These are phyloP conservation scores for Hericium alpestre DNA, from an alignment of 768 basidiomycete species.

Conservation along the genomic window DNA sequence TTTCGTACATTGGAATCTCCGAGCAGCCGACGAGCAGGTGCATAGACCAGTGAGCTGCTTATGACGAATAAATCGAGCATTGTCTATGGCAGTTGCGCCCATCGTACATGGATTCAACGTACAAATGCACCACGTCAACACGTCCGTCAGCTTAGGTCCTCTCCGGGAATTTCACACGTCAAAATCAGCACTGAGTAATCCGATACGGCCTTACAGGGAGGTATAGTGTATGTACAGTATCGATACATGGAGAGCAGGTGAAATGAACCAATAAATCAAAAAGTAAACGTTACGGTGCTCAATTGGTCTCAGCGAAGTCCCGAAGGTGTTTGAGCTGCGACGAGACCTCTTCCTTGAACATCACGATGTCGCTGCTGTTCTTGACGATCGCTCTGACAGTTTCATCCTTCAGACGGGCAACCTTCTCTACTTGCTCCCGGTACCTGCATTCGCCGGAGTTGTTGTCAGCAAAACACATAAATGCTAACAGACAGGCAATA, in stretches of 20 bases:
- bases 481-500: slow-evolving; percentile 8
- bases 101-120: too few relatives aligned
- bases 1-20: too few relatives aligned
- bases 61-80: too few relatives aligned
- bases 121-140: too few relatives aligned
- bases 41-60: too few relatives aligned
- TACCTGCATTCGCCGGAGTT: slow-evolving; percentile 34
- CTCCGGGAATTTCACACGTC: too few relatives aligned
- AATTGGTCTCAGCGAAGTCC: slow-evolving; percentile 52
- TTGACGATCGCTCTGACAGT: slow-evolving; percentile 74
- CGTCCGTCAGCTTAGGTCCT: too few relatives aligned
- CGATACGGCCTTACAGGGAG: not conserved
- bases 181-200: not conserved
- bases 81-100: too few relatives aligned
- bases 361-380: slow-evolving; percentile 73
- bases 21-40: too few relatives aligned
- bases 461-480: not conserved
- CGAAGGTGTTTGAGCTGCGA: slow-evolving; percentile 57
- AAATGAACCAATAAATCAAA: not conserved
- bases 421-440: slow-evolving; percentile 69
- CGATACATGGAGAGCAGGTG: too few relatives aligned
- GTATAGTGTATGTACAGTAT: too few relatives aligned
- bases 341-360: slow-evolving; percentile 73
- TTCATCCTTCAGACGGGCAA: slow-evolving; percentile 64
- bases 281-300: slow-evolving; percentile 6